phyloP scores from a whole-genome alignment of 2,329 filamentous ascomycete genomes.

The Endocalyx cinctus region DNA sequence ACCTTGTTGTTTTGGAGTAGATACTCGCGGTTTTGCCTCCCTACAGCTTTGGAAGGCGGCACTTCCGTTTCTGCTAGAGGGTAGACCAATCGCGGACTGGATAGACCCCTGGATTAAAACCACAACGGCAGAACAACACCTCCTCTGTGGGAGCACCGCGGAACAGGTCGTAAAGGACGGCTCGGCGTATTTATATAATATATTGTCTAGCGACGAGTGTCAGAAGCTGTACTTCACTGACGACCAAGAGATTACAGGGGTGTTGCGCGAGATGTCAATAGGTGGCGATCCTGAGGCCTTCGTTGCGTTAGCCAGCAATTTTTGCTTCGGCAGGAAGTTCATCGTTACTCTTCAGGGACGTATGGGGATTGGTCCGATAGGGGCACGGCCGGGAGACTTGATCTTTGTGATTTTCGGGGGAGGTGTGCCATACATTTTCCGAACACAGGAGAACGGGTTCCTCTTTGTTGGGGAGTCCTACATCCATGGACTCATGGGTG shows the following conservation, averaged over 20 bases:
- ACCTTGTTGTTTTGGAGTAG: too few relatives aligned
- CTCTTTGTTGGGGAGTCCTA: slow-evolving; percentile 4
- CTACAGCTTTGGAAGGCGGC: neutral
- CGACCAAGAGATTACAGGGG: too few relatives aligned
- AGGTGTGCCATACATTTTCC: slow-evolving; percentile 2
- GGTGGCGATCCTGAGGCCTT: too few relatives aligned
- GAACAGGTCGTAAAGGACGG: slow-evolving; percentile 3
- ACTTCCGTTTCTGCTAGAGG: neutral
- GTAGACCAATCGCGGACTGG: slow-evolving; percentile 2
- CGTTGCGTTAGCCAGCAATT: too few relatives aligned
- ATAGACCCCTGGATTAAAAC: slow-evolving; percentile 1
- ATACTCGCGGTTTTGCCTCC: neutral
- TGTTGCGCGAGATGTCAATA: too few relatives aligned
- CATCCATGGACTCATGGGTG: slow-evolving; percentile 4
- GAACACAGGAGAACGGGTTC: neutral
- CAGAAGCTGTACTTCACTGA: too few relatives aligned
- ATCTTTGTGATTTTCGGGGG: slow-evolving; percentile 2
- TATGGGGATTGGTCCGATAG: slow-evolving; percentile 3
- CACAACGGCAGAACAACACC: slow-evolving; percentile 5
- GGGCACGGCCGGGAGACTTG: neutral
- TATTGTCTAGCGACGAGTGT: neutral
- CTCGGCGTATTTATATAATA: slow-evolving; percentile 1
- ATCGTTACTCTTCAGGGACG: too few relatives aligned
- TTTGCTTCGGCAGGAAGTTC: too few relatives aligned
- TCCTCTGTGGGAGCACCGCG: neutral